These are phyloP conservation scores for Globisporangium nunn DNA, from an alignment of 352 stramenopile genomes.

Conservation along the genomic window DNA sequence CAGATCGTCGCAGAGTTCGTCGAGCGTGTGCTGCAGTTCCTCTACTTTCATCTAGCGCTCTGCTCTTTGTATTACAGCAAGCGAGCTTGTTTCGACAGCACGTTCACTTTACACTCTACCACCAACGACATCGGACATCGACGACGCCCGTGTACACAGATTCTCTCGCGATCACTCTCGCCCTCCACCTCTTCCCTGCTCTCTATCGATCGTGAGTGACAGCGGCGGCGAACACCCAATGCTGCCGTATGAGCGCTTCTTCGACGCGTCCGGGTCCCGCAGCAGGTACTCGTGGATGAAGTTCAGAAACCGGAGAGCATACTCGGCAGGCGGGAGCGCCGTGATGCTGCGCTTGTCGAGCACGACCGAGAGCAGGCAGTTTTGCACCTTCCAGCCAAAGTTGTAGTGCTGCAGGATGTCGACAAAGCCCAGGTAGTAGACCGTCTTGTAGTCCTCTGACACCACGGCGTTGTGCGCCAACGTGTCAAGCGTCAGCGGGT, in stretches of 20 bases:
- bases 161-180: neutral
- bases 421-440: slow-evolving; percentile 84
- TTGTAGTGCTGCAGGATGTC: slow-evolving; percentile 86
- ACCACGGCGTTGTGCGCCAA: slow-evolving; percentile 75
- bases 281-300: slow-evolving; percentile 84
- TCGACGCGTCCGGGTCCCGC: slow-evolving; percentile 43
- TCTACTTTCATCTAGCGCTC: slow-evolving; percentile 12
- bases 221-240: slow-evolving; percentile 28
- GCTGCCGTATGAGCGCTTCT: slow-evolving; percentile 65
- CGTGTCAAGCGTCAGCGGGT: slow-evolving; percentile 37
- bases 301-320: slow-evolving; percentile 77
- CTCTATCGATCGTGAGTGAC: slow-evolving; percentile 9
- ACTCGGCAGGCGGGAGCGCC: slow-evolving; percentile 73
- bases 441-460: slow-evolving; percentile 53
- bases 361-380: slow-evolving; percentile 61
- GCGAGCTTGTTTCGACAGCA: no score
- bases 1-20: slow-evolving; percentile 28
- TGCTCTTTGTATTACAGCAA: neutral
- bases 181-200: slow-evolving; percentile 1
- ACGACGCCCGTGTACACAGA: neutral
- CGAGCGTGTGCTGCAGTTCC: slow-evolving; percentile 25
- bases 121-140: neutral
- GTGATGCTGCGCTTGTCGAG: slow-evolving; percentile 76
- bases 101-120: neutral
- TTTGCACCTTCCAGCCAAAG: slow-evolving; percentile 79